Percentiles rank a stretch among this genome's conserved stretches.
Conservation (phyloP, 2,329 filamentous ascomycete species). For the Fusarium fujikuroi region DNA sequence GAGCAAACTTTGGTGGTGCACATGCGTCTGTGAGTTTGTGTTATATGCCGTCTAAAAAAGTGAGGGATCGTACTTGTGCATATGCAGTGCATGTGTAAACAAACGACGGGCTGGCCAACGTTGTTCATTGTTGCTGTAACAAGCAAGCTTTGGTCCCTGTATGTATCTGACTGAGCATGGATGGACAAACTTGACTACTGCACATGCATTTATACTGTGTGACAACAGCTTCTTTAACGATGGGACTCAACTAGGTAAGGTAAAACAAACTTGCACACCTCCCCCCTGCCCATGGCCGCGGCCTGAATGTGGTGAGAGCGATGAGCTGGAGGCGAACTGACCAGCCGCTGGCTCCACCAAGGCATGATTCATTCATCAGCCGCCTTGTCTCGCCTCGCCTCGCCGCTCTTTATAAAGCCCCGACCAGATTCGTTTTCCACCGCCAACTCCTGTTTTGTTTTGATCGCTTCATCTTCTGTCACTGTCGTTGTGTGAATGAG, state of each 20-base stretch:
- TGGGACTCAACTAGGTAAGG: constrained; percentile 13
- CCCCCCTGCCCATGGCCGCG: constrained; percentile 24
- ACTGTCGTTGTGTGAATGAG: constrained; percentile 33
- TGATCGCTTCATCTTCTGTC: constrained; percentile 28
- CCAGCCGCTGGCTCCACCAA: constrained; percentile 41
- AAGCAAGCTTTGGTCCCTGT: constrained; percentile 28
- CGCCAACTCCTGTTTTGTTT: background rate
- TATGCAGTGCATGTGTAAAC: constrained; percentile 27
- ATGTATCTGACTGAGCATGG: background rate
- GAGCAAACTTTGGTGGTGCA: background rate
- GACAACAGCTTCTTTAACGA: constrained; percentile 17
- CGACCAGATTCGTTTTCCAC: constrained; percentile 16
- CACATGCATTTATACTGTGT: constrained; percentile 34
- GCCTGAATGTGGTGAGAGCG: constrained; percentile 33
- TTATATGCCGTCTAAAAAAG: background rate
- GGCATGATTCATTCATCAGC: constrained; percentile 48
- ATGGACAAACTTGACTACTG: background rate
- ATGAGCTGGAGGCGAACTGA: constrained; percentile 44
- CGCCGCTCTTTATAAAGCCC: constrained; percentile 42
- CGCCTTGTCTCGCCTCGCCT: constrained; percentile 34
- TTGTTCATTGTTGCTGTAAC: constrained; percentile 11
- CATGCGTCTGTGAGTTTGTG: background rate
- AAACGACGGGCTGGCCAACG: constrained; percentile 12
- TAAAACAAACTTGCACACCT: constrained; percentile 24
- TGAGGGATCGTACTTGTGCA: constrained; percentile 14